Evolutionary conservation across 2,329 filamentous ascomycete genomes (phyloP), one percentile per base, ranked within the genome.

Genomic region (Leptographium wingfieldii): DNA sequence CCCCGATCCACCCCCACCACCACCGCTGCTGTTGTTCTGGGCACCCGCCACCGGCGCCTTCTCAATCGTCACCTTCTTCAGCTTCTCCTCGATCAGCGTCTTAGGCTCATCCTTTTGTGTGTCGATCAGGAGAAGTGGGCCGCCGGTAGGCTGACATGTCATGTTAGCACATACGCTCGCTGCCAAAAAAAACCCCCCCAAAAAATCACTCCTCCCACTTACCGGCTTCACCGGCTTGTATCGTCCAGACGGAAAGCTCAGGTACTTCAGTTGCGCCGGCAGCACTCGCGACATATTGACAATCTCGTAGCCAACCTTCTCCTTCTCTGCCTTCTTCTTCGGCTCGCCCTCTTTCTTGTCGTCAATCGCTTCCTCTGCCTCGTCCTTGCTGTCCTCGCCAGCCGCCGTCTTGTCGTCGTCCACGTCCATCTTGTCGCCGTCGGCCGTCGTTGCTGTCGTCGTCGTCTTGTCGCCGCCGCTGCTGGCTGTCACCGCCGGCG

Each of bases 231-330:
- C 92, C 43, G 94, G 92, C 79, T 88, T 90, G 74, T 96, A 99
- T 67, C 95, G 86, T 54, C 89, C 88, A 64, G 89, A 83, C 56
- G 90, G 84, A 79, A 99, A 96, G 73, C 85, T 95, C 69, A 99
- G 90, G 73, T 92, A 96, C 77, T 95, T 96, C 69, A 97, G 82
- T 76, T 99, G 94, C 55, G 84, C 83, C 1, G 92, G 94, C 55
- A 99, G 82, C 43, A 99, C 91, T 67, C 94, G 84, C 59, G 88
- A 95, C 90, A 99, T 95, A 78, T 99, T 99, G 70, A 94, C 89
- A 63, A 99, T 82, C 65, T 96, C 91, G 71, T 94, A 96, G 66
- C 94, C 94, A 61, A 95, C 82, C 82, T 96, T 97, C 77, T 99
- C 94, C 77, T 94, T 95, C 74, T 96, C 91, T 0, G 79, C 77